Evolutionary conservation across 2,329 filamentous ascomycete genomes (phyloP), one percentile per base, ranked within the genome.

Genomic region (Colletotrichum cuscutae): DNA sequence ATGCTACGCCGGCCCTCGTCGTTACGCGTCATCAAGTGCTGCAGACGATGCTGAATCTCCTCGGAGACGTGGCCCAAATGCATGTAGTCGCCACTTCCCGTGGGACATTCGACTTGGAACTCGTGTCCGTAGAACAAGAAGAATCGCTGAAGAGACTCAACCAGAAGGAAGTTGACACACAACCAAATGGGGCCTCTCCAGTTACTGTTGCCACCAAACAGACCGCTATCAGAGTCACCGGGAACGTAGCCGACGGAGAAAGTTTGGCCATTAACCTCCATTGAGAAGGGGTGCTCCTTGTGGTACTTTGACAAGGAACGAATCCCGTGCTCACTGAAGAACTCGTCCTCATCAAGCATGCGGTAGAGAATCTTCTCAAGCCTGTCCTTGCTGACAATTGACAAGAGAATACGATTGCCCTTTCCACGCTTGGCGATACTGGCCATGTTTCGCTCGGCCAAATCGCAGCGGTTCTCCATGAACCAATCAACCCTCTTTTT

Each of bases 131-230:
- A 98, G 86, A 98, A 98, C 84, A 98, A 93, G 85, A 95, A 97
- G 86, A 97, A 98, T 37, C 96, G 90, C 78, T 98, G 94, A n/a
- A 98, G 89, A 7, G 95, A 96, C 82, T 98, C 96, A 53, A 98
- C 93, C 15, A 98, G 89, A 65, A 98, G 85, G 84, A 98, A 98
- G 84, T 98, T 98, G 84, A 98, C 95, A 75, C 95, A 97, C 61
- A 98, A 88, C 96, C 96, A 98, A 77, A 98, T 96, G 0, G 97
- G 96, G 1, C 93, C 96, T 84, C 96, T 91, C 96, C 96, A 98
- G 83, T 98, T 98, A 82, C 95, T 98, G 88, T 98, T 98, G 76
- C 96, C 96, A 65, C 96, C 96, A 79, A 98, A 98, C 5, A 98
- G 89, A 4, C 95, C 94, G 78, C 94, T 98, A 84, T 98, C 95